phyloP scores from a whole-genome alignment of 2,329 filamentous ascomycete genomes.

The Fusarium sp. region DNA sequence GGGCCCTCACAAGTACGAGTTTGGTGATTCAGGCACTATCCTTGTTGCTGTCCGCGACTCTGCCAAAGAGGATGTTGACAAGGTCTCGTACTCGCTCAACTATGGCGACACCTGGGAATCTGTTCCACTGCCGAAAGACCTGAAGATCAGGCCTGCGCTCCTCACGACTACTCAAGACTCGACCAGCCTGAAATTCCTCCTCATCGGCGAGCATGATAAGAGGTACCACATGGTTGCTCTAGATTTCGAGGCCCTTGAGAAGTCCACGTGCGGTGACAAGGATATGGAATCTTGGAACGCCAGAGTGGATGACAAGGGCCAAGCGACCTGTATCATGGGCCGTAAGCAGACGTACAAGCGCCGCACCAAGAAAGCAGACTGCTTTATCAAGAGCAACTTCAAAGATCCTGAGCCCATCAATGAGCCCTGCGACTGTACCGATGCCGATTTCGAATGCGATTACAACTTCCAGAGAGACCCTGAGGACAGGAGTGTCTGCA shows the following conservation, averaged over 20 bases:
- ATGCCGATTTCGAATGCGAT: constrained; percentile 94
- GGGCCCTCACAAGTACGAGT: constrained; percentile 94
- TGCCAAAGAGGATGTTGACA: constrained; percentile 67
- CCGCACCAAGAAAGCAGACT: constrained; percentile 88
- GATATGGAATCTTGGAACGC: constrained; percentile 94
- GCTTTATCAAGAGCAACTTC: constrained; percentile 89
- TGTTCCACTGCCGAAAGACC: constrained; percentile 72
- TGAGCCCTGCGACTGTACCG: constrained; percentile 83
- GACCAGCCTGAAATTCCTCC: constrained; percentile 89
- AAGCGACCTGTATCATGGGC: constrained; percentile 93
- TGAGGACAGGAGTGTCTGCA: constrained; percentile 76
- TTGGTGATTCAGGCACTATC: constrained; percentile 92
- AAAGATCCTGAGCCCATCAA: constrained; percentile 78
- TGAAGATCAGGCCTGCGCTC: constrained; percentile 77
- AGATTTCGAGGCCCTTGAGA: constrained; percentile 85
- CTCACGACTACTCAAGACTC: constrained; percentile 93
- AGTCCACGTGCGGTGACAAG: constrained; percentile 79
- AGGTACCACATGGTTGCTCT: constrained; percentile 78
- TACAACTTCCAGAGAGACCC: constrained; percentile 83
- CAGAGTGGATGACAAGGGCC: constrained; percentile 80
- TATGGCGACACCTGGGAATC: constrained; percentile 88
- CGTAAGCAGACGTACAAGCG: constrained; percentile 89
- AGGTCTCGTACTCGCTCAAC: constrained; percentile 83
- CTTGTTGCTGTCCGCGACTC: constrained; percentile 86
- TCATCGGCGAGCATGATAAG: constrained; percentile 73